Percentiles rank a stretch among this genome's conserved stretches.
Conservation (phyloP, 352 stramenopile genomes). For the Pythium guiyangense region DNA sequence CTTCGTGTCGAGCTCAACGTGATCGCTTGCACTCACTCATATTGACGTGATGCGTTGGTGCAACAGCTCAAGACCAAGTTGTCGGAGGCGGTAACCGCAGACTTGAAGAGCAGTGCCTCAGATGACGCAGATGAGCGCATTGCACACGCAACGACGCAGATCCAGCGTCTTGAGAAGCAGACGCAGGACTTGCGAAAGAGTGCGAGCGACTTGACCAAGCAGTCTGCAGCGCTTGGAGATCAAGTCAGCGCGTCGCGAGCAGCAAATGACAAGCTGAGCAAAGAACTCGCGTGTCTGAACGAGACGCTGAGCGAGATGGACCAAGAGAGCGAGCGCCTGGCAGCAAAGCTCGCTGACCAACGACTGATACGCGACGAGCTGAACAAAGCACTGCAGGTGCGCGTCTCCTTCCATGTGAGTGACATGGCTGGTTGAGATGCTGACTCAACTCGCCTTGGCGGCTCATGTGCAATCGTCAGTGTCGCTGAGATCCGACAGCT, state of each 20-base stretch:
- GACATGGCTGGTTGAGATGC: too few species aligned
- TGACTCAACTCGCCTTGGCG: too few species aligned
- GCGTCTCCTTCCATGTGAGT: too few species aligned
- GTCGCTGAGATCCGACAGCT: too few species aligned
- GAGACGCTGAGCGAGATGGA: slow-evolving; percentile 4
- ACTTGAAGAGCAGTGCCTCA: not conserved
- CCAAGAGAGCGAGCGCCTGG: slow-evolving; percentile 1
- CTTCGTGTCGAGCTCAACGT: not conserved
- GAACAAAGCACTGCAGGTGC: slow-evolving; percentile 8
- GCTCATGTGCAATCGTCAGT: too few species aligned
- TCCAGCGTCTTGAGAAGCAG: not conserved
- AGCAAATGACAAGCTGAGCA: not conserved
- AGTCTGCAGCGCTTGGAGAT: not conserved
- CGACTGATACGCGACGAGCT: slow-evolving; percentile 1
- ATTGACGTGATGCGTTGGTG: not conserved
- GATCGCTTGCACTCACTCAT: not conserved
- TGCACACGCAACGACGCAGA: not conserved
- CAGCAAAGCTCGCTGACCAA: slow-evolving; percentile 7
- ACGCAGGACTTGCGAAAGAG: not conserved
- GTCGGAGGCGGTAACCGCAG: not conserved
- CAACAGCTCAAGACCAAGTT: slow-evolving; percentile 4
- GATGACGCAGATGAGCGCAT: not conserved
- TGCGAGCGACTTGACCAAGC: not conserved
- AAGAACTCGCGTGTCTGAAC: not conserved
- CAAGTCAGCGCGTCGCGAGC: not conserved